Evolutionary conservation across 257 asterid species (phyloP).

Genomic region (Plectranthus barbatus): DNA sequence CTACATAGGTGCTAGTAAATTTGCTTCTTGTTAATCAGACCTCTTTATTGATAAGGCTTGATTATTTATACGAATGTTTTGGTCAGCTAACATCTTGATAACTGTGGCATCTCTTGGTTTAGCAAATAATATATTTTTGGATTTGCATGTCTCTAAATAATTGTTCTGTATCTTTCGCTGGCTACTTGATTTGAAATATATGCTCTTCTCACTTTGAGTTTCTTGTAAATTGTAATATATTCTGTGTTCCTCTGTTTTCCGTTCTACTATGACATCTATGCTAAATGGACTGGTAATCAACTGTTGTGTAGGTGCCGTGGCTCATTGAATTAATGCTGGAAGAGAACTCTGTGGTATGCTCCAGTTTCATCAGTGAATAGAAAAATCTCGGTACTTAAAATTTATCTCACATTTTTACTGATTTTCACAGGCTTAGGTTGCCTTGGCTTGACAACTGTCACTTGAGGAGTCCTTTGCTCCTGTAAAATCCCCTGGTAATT

Average conservation of each 20-base stretch:
- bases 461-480: conserved; percentile 9
- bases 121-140: background rate
- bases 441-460: conserved; percentile 10
- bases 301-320: conserved; percentile 83
- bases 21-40: background rate
- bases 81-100: background rate
- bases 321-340: conserved; percentile 64
- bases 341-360: conserved; percentile 28
- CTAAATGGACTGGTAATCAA: conserved; percentile 8
- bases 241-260: conserved; percentile 6
- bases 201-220: background rate
- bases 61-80: background rate
- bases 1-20: background rate
- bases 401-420: background rate
- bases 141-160: conserved; percentile 4
- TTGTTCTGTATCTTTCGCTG: background rate
- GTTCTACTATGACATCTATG: background rate
- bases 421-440: conserved; percentile 13
- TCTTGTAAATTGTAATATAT: background rate
- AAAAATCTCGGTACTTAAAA: background rate
- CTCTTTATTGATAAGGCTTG: background rate
- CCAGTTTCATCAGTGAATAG: background rate
- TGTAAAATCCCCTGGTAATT: conserved; percentile 21
- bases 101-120: background rate
- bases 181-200: background rate